phyloP scores from a whole-genome alignment of 2,329 filamentous ascomycete genomes.

The Pezicula rhizophila region DNA sequence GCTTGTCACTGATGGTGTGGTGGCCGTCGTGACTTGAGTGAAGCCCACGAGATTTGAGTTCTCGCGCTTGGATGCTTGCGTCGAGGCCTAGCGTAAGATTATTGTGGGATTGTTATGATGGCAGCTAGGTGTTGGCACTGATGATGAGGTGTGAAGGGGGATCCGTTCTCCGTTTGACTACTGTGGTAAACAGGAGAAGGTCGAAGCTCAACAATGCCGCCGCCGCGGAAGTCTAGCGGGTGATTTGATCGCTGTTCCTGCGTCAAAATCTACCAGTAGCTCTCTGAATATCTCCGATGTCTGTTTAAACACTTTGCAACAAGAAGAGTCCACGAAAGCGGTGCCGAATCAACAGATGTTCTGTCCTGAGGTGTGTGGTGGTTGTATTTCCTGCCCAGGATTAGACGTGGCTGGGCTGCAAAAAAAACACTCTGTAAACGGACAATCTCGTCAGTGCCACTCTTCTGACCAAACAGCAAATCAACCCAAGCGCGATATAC shows the following conservation, averaged over 20 bases:
- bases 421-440: neutral
- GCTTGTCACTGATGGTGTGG: conserved; percentile 5
- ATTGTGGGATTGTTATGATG: neutral
- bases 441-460: neutral
- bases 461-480: neutral
- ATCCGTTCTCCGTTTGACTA: neutral
- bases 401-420: neutral
- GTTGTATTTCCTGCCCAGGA: neutral
- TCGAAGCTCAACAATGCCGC: neutral
- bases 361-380: neutral
- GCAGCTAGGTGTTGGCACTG: neutral
- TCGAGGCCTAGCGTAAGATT: conserved; percentile 11
- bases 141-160: neutral
- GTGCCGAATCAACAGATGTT: neutral
- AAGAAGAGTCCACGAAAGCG: neutral
- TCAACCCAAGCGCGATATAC: neutral
- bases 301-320: neutral
- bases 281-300: neutral
- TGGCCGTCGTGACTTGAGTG: conserved; percentile 2
- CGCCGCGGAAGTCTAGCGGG: neutral
- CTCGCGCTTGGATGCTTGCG: conserved; percentile 7
- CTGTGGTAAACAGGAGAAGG: neutral
- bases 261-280: neutral
- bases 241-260: neutral
- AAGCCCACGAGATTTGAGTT: neutral